These are phyloP conservation scores for Papilionanthe hybrid DNA, from an alignment of 116 monocot genomes.

Conservation along the genomic window DNA sequence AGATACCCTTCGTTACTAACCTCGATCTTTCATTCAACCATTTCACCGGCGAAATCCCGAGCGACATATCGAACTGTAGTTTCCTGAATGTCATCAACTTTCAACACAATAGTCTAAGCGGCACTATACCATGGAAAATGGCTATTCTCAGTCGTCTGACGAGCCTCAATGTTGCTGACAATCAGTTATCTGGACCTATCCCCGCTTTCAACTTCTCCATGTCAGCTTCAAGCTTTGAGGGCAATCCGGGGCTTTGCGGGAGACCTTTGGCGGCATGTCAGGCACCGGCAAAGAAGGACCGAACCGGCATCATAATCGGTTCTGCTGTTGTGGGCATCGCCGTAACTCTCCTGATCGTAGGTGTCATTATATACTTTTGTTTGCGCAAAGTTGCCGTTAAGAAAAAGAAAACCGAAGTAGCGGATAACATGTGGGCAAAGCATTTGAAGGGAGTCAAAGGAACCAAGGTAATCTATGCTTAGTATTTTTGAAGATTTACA, in stretches of 20 bases:
- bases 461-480: constrained; percentile 41
- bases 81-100: constrained; percentile 59
- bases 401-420: constrained; percentile 44
- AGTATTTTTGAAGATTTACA: no score
- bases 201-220: constrained; percentile 18
- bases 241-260: constrained; percentile 75
- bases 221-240: constrained; percentile 18
- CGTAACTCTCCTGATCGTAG: constrained; percentile 33
- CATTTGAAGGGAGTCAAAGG: constrained; percentile 54
- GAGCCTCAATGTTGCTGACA: constrained; percentile 50
- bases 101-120: constrained; percentile 47
- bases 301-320: constrained; percentile 44
- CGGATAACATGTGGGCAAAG: constrained; percentile 78
- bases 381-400: constrained; percentile 38
- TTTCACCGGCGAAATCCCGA: constrained; percentile 61
- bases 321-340: constrained; percentile 48
- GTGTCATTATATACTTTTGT: constrained; percentile 35
- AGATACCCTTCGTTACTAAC: constrained; percentile 38
- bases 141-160: constrained; percentile 30
- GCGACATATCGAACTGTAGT: constrained; percentile 27
- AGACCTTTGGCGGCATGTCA: constrained; percentile 25
- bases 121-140: constrained; percentile 51
- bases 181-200: constrained; percentile 47
- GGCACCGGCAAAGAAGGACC: constrained; percentile 15
- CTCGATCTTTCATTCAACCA: constrained; percentile 71